These are phyloP conservation scores for Cadophora gregata DNA, from an alignment of 2,329 filamentous ascomycete species.

Conservation along the genomic window DNA sequence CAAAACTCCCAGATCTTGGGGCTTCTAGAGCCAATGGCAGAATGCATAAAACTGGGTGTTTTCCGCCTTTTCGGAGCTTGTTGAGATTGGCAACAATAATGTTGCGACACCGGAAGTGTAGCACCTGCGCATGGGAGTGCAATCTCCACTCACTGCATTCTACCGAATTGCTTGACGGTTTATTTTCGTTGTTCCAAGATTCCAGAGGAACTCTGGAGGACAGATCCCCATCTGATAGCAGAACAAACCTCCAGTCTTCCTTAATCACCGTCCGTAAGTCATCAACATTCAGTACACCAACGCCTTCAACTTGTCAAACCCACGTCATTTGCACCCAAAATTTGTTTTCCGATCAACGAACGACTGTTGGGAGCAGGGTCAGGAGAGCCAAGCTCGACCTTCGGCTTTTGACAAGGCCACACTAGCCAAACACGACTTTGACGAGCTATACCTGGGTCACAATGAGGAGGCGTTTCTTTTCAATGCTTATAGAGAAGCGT, in stretches of 20 bases:
- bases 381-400: constrained; percentile 53
- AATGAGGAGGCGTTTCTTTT: constrained; percentile 31
- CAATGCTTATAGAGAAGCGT: constrained; percentile 58
- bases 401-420: constrained; percentile 59
- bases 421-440: constrained; percentile 70
- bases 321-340: constrained; percentile 51
- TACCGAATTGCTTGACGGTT: no score
- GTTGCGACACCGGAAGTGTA: no score
- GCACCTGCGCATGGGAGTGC: no score
- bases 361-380: constrained; percentile 51
- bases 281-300: constrained; percentile 65
- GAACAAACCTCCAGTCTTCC: constrained; percentile 34
- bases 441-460: constrained; percentile 48
- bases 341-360: constrained; percentile 49
- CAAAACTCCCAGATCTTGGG: background rate
- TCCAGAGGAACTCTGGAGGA: background rate
- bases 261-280: constrained; percentile 48
- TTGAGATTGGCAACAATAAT: background rate
- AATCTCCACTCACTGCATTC: no score
- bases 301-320: constrained; percentile 60
- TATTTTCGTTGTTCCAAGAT: no score
- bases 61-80: background rate
- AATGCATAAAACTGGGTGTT: background rate
- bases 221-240: constrained; percentile 3
- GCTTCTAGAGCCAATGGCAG: background rate